A percentile compares a stretch with the other conserved stretches of the same genome.
Conservation (phyloP, 1,284 basidiomycete species). For the Erythrobasidium hasegawianum region DNA sequence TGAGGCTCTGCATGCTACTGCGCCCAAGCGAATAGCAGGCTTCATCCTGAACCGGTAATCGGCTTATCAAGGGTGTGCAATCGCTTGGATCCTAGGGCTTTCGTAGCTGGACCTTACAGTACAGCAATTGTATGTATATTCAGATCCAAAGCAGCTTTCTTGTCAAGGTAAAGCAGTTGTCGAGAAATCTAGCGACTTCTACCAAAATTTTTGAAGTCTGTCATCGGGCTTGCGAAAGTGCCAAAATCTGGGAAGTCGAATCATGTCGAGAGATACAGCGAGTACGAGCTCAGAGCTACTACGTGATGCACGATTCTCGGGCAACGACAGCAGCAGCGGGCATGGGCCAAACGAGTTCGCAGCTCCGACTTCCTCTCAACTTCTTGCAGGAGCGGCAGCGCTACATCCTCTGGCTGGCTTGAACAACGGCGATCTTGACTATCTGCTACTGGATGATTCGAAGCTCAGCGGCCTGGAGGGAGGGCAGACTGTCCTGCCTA, state of each 20-base stretch:
- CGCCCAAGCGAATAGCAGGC: too few relatives aligned
- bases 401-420: conserved; percentile 85
- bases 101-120: too few relatives aligned
- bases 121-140: too few relatives aligned
- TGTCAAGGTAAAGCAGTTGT: too few relatives aligned
- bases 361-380: conserved; percentile 21
- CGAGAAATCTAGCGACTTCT: too few relatives aligned
- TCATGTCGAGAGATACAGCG: conserved; percentile 1
- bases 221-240: too few relatives aligned
- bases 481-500: conserved; percentile 77
- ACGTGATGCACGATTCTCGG: conserved; percentile 22
- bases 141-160: too few relatives aligned
- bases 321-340: conserved; percentile 1
- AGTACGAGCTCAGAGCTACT: conserved; percentile 28
- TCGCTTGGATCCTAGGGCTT: too few relatives aligned
- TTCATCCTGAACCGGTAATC: too few relatives aligned
- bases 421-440: conserved; percentile 77
- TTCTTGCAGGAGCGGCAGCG: conserved; percentile 45
- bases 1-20: too few relatives aligned
- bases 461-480: conserved; percentile 83
- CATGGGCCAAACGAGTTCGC: conserved; percentile 1
- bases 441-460: conserved; percentile 87
- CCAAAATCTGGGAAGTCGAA: neutral
- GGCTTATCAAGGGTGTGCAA: too few relatives aligned
- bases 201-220: too few relatives aligned